Percentiles rank a stretch among this genome's conserved stretches.
Conservation (phyloP, 108 stramenopile species). For the Skeletonema menzelii region DNA sequence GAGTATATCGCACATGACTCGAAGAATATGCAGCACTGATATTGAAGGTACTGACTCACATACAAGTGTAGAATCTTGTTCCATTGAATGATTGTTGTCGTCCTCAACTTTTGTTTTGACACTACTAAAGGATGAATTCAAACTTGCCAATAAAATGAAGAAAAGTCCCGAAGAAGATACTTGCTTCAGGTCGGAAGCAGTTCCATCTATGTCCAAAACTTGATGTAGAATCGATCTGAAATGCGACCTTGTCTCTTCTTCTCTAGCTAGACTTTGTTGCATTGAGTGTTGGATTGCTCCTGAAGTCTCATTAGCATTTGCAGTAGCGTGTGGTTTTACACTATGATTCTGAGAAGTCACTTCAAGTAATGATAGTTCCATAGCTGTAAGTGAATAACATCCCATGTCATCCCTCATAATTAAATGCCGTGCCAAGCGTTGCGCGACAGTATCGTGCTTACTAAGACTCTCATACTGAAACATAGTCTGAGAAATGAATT, state of each 20-base stretch:
- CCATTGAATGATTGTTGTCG: background rate
- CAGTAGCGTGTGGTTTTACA: background rate
- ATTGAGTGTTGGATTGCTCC: background rate
- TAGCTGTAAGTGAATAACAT: constrained; percentile 8
- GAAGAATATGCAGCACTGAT: constrained; percentile 25
- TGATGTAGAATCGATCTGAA: constrained; percentile 34
- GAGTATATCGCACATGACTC: constrained; percentile 26
- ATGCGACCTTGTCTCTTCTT: constrained; percentile 22
- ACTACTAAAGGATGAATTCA: background rate
- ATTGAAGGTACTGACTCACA: constrained; percentile 15
- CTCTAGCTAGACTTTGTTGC: constrained; percentile 2
- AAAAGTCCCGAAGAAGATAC: background rate
- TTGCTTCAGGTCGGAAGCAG: background rate
- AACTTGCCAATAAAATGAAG: background rate
- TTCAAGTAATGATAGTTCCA: background rate
- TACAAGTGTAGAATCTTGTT: too few relatives aligned
- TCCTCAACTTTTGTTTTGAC: background rate
- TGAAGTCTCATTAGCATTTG: background rate
- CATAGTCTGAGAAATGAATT: background rate
- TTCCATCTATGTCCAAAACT: background rate
- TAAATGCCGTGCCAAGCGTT: constrained; percentile 23
- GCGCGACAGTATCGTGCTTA: constrained; percentile 9
- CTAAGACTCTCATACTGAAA: background rate
- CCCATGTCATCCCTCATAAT: constrained; percentile 34
- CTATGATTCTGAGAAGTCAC: background rate